Evolutionary conservation across 345 rosid species (phyloP).

Genomic region (Durio zibethinus): DNA sequence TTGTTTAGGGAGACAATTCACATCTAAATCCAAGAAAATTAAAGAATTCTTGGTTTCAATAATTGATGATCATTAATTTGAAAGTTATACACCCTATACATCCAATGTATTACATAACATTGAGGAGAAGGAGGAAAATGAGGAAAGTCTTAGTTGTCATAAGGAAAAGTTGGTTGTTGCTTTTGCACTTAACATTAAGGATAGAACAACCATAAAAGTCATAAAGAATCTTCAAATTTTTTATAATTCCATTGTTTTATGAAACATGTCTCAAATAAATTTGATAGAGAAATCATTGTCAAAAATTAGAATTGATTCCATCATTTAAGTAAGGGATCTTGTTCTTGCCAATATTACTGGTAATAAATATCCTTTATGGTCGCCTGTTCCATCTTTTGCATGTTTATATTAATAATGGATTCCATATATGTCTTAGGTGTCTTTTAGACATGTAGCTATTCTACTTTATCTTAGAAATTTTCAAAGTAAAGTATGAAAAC

Average conservation of each 20-base stretch:
- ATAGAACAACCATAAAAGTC: constrained; percentile 30
- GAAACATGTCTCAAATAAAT: constrained; percentile 39
- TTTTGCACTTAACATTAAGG: constrained; percentile 23
- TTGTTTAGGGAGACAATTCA: constrained; percentile 43
- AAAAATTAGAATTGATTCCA: constrained; percentile 48
- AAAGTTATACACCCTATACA: constrained; percentile 35
- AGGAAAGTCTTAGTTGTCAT: constrained; percentile 38
- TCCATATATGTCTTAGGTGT: neutral
- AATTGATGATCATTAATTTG: constrained; percentile 26
- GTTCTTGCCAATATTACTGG: constrained; percentile 32
- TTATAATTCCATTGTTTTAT: constrained; percentile 42
- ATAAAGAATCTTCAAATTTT: constrained; percentile 46
- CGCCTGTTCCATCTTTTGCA: neutral
- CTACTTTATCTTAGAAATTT: too few species aligned
- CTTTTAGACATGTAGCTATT: neutral
- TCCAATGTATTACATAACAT: constrained; percentile 40
- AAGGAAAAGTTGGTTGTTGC: constrained; percentile 55
- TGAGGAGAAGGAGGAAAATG: constrained; percentile 56
- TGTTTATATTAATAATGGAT: neutral
- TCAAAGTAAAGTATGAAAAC: too few species aligned
- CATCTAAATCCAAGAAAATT: constrained; percentile 31
- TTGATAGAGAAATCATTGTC: constrained; percentile 30
- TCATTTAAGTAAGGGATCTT: constrained; percentile 41
- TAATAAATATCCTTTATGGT: neutral
- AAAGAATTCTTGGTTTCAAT: constrained; percentile 25